Evolutionary conservation across 495 filamentous ascomycete genomes (phyloP).

Genomic region (Lichenothelia convexa): DNA sequence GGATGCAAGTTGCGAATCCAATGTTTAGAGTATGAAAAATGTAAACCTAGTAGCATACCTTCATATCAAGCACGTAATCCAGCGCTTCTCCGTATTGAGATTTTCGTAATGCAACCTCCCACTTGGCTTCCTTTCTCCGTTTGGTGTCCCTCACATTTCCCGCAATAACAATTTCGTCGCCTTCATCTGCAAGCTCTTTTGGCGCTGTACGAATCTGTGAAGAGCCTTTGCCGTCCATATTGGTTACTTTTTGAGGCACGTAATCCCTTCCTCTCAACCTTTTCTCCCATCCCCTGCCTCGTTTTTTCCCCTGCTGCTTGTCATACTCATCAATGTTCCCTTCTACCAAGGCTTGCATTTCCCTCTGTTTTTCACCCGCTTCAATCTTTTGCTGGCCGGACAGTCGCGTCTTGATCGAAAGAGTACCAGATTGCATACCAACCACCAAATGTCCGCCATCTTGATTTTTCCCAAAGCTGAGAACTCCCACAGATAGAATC

Average conservation of each 20-base stretch:
- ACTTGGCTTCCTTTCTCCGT: constrained; percentile 45
- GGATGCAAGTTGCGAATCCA: no score
- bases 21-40: no score
- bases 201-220: no score
- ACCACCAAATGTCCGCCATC: constrained; percentile 84
- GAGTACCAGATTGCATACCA: constrained; percentile 77
- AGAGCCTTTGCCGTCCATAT: no score
- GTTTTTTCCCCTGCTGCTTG: constrained; percentile 40
- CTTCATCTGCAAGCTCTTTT: constrained; percentile 77
- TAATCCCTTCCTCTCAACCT: constrained; percentile 41
- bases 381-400: constrained; percentile 65
- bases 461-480: constrained; percentile 41
- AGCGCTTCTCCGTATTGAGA: constrained; percentile 60
- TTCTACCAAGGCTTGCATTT: constrained; percentile 68
- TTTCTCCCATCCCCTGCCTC: constrained; percentile 50
- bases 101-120: constrained; percentile 66
- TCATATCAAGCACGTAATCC: constrained; percentile 48
- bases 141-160: constrained; percentile 40
- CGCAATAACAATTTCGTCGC: constrained; percentile 71
- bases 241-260: no score
- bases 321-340: constrained; percentile 57
- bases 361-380: constrained; percentile 60
- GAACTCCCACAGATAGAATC: constrained; percentile 62
- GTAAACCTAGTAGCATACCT: no score
- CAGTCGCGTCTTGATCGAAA: constrained; percentile 73